Base-by-base conservation (phyloP, 2,329 filamentous ascomycete genomes). In the Fusarium domesticum region DNA sequence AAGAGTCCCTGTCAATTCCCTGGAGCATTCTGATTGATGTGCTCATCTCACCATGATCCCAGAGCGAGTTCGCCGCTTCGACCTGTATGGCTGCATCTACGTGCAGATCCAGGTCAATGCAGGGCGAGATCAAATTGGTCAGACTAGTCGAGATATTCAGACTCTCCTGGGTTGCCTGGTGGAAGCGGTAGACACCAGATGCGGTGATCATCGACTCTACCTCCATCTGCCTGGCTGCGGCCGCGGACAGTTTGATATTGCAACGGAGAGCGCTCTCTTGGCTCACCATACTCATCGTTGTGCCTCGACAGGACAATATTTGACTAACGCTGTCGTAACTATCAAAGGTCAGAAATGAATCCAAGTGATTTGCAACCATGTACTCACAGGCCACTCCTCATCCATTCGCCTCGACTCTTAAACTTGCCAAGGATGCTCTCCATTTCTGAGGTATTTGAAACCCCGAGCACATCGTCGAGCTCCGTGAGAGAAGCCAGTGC, bases 1-100 rank as follows among this genome's bases (percentile, higher is more conserved):
- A 75, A 31, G 76, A 73, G 39, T 80, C 74, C 33, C 54, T 59
- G 42, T 86, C 78, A 10, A 96, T 76, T 34, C 81, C 78, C 59
- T 92, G 86, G 16, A 97, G 79, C 77, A 97, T 91, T 30, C 84
- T 80, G 47, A 98, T 96, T 0, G 93, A 96, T 0, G 88, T 82
- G 16, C 85, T 81, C 72, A 89, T 88, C 65, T 98, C 92, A 11
- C 90, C 90, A 62, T 96, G 87, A 50, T 95, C 89, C 92, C 93
- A 98, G 1, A 98, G 72, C 6, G 95, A 89, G 59, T 87, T 89
- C 10, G 95, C 91, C 6, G 88, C 81, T 64, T 97, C 93, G 42
- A 92, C 80, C 51, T 84, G 83, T 31, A 90, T 81, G 11, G 84
- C 84, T 11, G 84, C 87, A 60, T 90, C 85, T 35, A 96, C 81